These are phyloP conservation scores for Glycine tomentella DNA, from an alignment of 306 rosid genomes.

Conservation along the genomic window DNA sequence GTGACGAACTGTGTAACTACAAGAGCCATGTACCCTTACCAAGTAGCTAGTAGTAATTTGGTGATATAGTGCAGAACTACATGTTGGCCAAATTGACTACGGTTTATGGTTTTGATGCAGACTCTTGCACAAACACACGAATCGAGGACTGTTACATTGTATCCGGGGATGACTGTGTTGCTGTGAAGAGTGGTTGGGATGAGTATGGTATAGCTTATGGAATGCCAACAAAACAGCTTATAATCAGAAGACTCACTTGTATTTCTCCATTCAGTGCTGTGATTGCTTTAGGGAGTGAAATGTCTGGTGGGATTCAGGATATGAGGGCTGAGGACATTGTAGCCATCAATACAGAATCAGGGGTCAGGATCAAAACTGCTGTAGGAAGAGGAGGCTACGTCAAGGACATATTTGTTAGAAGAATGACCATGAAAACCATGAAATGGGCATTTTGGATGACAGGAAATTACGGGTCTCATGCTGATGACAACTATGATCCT, in stretches of 20 bases:
- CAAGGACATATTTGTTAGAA: constrained; percentile 65
- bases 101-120: constrained; percentile 50
- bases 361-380: constrained; percentile 73
- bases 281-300: constrained; percentile 78
- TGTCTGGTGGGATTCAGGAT: constrained; percentile 78
- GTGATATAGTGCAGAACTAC: background rate
- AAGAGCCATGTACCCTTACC: background rate
- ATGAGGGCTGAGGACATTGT: constrained; percentile 71
- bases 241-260: constrained; percentile 69
- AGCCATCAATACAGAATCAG: constrained; percentile 69
- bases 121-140: constrained; percentile 79
- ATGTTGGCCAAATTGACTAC: background rate
- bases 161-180: constrained; percentile 85
- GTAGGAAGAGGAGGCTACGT: constrained; percentile 82
- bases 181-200: constrained; percentile 88
- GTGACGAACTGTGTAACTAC: background rate
- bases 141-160: constrained; percentile 86
- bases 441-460: constrained; percentile 88
- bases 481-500: constrained; percentile 67
- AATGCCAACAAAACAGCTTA: constrained; percentile 69
- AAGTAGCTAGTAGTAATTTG: background rate
- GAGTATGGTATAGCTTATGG: constrained; percentile 77
- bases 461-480: constrained; percentile 74
- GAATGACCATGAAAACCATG: constrained; percentile 72
- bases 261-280: constrained; percentile 73